Percentiles rank a stretch among this genome's conserved stretches.
Evolutionary conservation across 1,139 yeast genomes (phyloP).

Genomic region (Lodderomyces margitis): DNA sequence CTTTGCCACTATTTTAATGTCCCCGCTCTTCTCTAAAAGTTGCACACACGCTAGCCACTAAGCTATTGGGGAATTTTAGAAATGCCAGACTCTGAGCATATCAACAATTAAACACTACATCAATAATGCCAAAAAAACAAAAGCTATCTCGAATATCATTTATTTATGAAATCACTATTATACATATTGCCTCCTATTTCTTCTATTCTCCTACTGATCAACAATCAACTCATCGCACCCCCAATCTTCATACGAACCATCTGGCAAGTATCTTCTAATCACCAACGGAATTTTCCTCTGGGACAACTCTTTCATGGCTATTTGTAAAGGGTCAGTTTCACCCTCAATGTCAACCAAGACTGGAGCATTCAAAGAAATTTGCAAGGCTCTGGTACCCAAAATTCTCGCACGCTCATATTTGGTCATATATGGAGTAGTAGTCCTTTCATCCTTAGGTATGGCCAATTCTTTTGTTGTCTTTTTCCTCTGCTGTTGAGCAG

Average conservation of each 20-base stretch:
- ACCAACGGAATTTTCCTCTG: slow-evolving; percentile 95
- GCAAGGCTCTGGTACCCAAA: slow-evolving; percentile 93
- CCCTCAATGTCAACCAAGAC: slow-evolving; percentile 97
- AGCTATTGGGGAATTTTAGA: too few species aligned
- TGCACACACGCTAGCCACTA: too few species aligned
- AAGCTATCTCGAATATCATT: background rate
- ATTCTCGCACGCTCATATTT: slow-evolving; percentile 97
- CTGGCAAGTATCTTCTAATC: slow-evolving; percentile 93
- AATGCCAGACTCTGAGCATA: too few species aligned
- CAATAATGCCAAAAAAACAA: too few species aligned
- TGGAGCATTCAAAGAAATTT: slow-evolving; percentile 97
- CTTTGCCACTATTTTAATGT: background rate
- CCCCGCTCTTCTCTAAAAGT: too few species aligned
- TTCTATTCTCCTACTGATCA: slow-evolving; percentile 50
- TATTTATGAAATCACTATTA: background rate
- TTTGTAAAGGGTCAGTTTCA: slow-evolving; percentile 98
- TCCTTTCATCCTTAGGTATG: slow-evolving; percentile 81
- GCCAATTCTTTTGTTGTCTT: slow-evolving; percentile 80
- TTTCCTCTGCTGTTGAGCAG: slow-evolving; percentile 13
- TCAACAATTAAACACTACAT: too few species aligned
- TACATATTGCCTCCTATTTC: background rate
- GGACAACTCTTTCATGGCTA: slow-evolving; percentile 94
- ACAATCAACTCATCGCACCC: slow-evolving; percentile 96
- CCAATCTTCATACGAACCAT: slow-evolving; percentile 98
- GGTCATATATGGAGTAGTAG: slow-evolving; percentile 98